Evolutionary conservation across 805 yeast genomes (phyloP).

Genomic region (Wickerhamiella sergipiensis): DNA sequence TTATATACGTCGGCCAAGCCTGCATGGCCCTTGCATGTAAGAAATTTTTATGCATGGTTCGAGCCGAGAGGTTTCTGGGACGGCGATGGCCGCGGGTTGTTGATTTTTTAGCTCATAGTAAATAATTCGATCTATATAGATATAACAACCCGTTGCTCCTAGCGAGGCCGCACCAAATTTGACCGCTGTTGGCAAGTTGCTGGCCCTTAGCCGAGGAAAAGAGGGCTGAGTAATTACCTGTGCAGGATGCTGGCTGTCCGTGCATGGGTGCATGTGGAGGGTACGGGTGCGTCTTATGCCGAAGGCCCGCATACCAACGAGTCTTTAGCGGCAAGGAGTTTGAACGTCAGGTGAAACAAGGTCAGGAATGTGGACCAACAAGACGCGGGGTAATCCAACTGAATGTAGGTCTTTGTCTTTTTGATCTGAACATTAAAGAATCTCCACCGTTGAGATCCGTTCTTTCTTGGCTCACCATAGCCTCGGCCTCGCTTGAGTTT

Average conservation of each 20-base stretch:
- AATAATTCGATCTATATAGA: too few species aligned
- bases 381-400: neutral
- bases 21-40: neutral
- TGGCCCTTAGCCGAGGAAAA: neutral
- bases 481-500: too few species aligned
- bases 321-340: neutral
- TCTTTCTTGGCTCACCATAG: too few species aligned
- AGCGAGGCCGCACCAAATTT: too few species aligned
- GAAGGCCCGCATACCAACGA: neutral
- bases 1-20: neutral
- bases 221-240: neutral
- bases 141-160: too few species aligned
- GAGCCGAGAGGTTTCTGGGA: neutral
- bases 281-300: neutral
- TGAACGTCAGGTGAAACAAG: neutral
- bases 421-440: too few species aligned
- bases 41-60: neutral
- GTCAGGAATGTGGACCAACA: neutral
- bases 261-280: neutral
- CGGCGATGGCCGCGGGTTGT: too few species aligned
- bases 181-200: too few species aligned
- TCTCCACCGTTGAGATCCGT: too few species aligned
- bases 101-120: too few species aligned
- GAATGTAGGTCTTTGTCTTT: neutral
- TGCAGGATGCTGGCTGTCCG: neutral